phyloP scores from a whole-genome alignment of 345 rosid genomes.

The Pugionium cornutum region DNA sequence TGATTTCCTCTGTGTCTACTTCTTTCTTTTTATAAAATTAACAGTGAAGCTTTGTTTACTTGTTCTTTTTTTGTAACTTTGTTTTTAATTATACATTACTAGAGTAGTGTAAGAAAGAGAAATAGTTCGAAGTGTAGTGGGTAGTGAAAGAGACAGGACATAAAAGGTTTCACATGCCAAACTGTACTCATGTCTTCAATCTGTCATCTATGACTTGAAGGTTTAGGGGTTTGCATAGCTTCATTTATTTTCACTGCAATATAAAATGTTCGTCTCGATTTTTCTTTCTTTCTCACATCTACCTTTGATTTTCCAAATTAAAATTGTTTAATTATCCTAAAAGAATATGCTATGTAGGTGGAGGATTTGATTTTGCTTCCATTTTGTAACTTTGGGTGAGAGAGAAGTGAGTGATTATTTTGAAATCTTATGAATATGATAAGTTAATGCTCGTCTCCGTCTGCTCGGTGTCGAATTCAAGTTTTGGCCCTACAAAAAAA shows the following conservation, averaged over 20 bases:
- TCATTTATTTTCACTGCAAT: slow-evolving; percentile 24
- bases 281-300: neutral
- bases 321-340: neutral
- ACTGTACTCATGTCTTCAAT: slow-evolving; percentile 28
- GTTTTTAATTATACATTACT: neutral
- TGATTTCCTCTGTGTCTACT: slow-evolving; percentile 11
- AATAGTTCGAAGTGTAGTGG: slow-evolving; percentile 28
- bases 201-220: slow-evolving; percentile 24
- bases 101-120: slow-evolving; percentile 24
- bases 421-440: slow-evolving; percentile 28
- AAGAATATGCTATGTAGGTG: slow-evolving; percentile 12
- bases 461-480: slow-evolving; percentile 13
- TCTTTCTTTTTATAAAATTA: slow-evolving; percentile 21
- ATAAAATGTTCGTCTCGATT: slow-evolving; percentile 6
- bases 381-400: neutral
- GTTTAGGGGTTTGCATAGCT: slow-evolving; percentile 21
- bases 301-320: neutral
- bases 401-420: slow-evolving; percentile 3
- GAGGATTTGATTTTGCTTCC: slow-evolving; percentile 7
- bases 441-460: slow-evolving; percentile 41
- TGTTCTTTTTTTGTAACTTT: neutral
- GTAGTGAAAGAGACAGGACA: slow-evolving; percentile 39
- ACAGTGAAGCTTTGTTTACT: slow-evolving; percentile 18
- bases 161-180: slow-evolving; percentile 37
- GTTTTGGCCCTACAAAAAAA: slow-evolving; percentile 19